A percentile compares a stretch with the other conserved stretches of the same genome.
Evolutionary conservation across 164 flowering plant species (phyloP).

Genomic region (Liquidambar formosana): DNA sequence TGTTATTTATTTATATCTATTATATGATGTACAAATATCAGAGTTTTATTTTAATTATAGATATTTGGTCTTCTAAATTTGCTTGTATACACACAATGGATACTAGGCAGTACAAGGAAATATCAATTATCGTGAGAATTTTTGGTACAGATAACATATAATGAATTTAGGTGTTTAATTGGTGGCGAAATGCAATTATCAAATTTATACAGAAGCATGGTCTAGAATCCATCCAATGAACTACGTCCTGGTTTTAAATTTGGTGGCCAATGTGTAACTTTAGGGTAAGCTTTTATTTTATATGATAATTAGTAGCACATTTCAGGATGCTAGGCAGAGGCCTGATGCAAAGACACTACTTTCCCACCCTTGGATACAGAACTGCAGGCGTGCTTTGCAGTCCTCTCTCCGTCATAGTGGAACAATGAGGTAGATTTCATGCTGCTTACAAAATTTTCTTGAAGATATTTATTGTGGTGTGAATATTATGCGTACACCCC

Average conservation of each 20-base stretch:
- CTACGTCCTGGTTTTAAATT: background rate
- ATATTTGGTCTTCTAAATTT: background rate
- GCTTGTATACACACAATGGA: background rate
- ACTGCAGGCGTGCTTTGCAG: slow-evolving; percentile 84
- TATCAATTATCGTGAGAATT: too few species aligned
- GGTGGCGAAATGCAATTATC: background rate
- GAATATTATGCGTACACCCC: background rate
- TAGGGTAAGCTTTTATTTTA: background rate
- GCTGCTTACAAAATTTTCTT: background rate
- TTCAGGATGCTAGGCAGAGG: slow-evolving; percentile 96
- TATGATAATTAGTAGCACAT: slow-evolving; percentile 21
- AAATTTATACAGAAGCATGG: background rate
- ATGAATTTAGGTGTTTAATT: background rate
- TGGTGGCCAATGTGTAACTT: background rate
- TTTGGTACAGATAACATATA: too few species aligned
- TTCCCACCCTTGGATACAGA: slow-evolving; percentile 95
- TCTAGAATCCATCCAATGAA: background rate
- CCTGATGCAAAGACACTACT: slow-evolving; percentile 97
- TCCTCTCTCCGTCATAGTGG: slow-evolving; percentile 80
- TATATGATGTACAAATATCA: background rate
- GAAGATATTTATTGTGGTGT: background rate
- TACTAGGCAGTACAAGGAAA: too few species aligned
- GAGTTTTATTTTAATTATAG: too few species aligned
- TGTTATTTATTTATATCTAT: background rate
- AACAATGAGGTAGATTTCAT: slow-evolving; percentile 50